A percentile compares a stretch with the other conserved stretches of the same genome.
phyloP scores from a whole-genome alignment of 2,329 filamentous ascomycete species.

The Ophiostoma quercus region DNA sequence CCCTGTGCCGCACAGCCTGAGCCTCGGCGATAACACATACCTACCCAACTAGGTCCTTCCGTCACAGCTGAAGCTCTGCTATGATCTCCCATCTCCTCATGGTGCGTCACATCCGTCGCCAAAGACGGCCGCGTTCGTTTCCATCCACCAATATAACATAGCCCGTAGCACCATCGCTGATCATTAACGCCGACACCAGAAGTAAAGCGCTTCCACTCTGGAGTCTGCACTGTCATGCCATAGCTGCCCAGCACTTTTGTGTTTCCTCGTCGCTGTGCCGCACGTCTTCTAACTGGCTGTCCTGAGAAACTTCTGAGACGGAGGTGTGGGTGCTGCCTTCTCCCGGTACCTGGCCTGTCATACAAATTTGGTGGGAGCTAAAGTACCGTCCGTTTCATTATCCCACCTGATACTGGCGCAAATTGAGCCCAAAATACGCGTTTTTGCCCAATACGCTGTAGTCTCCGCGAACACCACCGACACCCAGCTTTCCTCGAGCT shows the following conservation, averaged over 20 bases:
- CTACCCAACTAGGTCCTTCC: not conserved
- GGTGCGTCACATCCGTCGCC: not conserved
- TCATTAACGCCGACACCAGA: not conserved
- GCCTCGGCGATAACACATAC: not conserved
- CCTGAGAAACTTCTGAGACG: not conserved
- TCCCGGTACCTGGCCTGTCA: not conserved
- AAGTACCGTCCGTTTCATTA: slow-evolving; percentile 6
- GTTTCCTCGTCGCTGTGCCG: slow-evolving; percentile 9
- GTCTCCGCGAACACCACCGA: too few relatives aligned
- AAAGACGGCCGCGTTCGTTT: not conserved
- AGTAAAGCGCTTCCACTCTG: not conserved
- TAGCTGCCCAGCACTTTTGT: not conserved
- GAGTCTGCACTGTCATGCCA: not conserved
- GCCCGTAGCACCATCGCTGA: not conserved
- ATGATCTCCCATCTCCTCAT: not conserved
- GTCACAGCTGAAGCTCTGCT: not conserved
- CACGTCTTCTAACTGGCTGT: slow-evolving; percentile 4
- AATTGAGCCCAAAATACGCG: not conserved
- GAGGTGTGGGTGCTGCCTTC: not conserved
- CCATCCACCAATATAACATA: not conserved
- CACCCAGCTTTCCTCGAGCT: too few relatives aligned
- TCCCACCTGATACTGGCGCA: not conserved
- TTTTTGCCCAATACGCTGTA: not conserved
- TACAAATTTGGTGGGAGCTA: too few relatives aligned
- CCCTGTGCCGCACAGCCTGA: not conserved